A percentile compares a stretch with the other conserved stretches of the same genome.
phyloP scores from a whole-genome alignment of 306 rosid species.

The Gleditsia sinensis region DNA sequence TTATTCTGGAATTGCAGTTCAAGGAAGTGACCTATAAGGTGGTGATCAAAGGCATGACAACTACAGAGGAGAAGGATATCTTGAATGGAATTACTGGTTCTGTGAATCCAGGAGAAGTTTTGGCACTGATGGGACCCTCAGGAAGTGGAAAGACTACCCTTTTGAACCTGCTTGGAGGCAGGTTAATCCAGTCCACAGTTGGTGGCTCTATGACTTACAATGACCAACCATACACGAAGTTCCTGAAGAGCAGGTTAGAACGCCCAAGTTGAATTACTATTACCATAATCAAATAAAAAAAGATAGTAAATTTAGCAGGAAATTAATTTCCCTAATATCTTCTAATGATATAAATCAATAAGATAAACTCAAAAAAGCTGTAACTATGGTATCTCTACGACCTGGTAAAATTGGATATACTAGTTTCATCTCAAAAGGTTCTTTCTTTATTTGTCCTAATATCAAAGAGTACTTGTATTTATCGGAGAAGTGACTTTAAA shows the following conservation, averaged over 20 bases:
- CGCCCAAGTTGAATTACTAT: background rate
- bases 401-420: background rate
- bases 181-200: slow-evolving; percentile 46
- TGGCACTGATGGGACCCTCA: slow-evolving; percentile 99
- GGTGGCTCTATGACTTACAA: slow-evolving; percentile 81
- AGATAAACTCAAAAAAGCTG: background rate
- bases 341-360: background rate
- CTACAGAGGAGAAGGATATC: slow-evolving; percentile 71
- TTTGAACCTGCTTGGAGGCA: slow-evolving; percentile 78
- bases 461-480: background rate
- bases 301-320: slow-evolving; percentile 39
- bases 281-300: no score
- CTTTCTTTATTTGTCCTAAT: no score
- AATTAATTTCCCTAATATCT: no score
- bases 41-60: slow-evolving; percentile 64
- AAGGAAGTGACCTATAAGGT: slow-evolving; percentile 83
- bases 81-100: slow-evolving; percentile 79
- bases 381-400: background rate
- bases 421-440: background rate
- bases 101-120: slow-evolving; percentile 90
- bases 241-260: slow-evolving; percentile 86
- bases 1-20: slow-evolving; percentile 64
- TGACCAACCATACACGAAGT: slow-evolving; percentile 79
- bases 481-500: background rate
- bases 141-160: slow-evolving; percentile 96